Base-by-base conservation (phyloP, 2,329 filamentous ascomycete species). In the Neofusicoccum ribis region DNA sequence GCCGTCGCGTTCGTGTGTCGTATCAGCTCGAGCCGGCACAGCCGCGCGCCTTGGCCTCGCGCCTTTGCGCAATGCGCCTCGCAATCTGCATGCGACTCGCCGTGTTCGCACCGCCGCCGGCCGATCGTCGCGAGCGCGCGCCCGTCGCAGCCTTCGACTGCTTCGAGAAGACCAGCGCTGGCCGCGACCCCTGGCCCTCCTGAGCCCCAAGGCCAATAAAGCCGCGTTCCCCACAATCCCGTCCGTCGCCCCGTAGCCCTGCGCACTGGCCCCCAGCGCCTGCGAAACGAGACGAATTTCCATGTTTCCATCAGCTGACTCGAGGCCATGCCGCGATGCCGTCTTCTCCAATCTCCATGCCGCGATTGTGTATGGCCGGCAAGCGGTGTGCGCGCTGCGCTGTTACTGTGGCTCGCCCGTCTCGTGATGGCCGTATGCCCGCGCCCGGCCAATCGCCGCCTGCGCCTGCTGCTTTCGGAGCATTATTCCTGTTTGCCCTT, bases 261-360 rank as follows among this genome's bases (percentile, higher is more conserved):
- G 56, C 56, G 56, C 56, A 60, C 41, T 20, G 56, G 56, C 56
- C 56, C n/a, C 23, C 54, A 23, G 56, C 39, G 39, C 39, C 20
- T 43, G 52, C 54, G 39, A 44, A 44, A 44, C 54, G 54, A 58
- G 54, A 31, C 54, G 54, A 58, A 58, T 58, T 44, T 44, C 54
- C 54, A 58, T 43, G 20, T 58, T 58, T 46, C 41, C 56, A 60
- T 60, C 56, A 60, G 56, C 56, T 60, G 56, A 60, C 56, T 60
- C 56, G 23, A 37, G 15, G 27, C 27, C 27, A 5, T 31, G 27
- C 27, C 27, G 27, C 27, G 27, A 31, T 31, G 27, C 27, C 54
- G 20, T 34, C 39, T 58, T 44, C 54, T 58, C 43, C 56, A 60
- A 60, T 60, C 56, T 60, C 43, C 43, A 60, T 47, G 37, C 23